Evolutionary conservation across 176 grass and related monocot species (phyloP), one percentile per base, ranked within the genome.

Genomic region (Oryza australiensis): DNA sequence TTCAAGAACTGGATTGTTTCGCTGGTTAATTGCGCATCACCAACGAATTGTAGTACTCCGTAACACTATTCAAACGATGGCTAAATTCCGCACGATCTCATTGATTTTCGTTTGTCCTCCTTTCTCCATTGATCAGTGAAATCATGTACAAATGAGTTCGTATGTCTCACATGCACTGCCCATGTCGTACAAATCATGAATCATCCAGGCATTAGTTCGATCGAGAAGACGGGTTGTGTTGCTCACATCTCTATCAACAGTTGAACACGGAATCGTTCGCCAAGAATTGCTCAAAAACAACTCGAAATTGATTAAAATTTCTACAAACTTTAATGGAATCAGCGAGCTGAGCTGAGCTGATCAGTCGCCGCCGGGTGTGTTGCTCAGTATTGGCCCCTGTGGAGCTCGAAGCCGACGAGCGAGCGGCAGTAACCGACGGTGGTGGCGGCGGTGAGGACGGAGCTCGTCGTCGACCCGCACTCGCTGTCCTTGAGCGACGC

Each of bases 401-500:
- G 84, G 15, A 89, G 3, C 1, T 55, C 55, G n/a, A 60, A 60
- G 49, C 81, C 75, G 81, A 86, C 62, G 74, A 87, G 77, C 43
- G 82, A 91, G 51, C 80, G 86, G 77, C 81, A 85, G 45, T 85
- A 85, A 12, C 64, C 83, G 42, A 73, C 48, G 55, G 55, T 60
- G 37, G 86, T 87, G 73, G 73, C 73, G 46, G 83, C 78, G 12
- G 85, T 95, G 70, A 95, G 87, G 53, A 88, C 81, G 16, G 90
- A 84, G 85, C 90, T 95, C 12, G 55, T 60, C 66, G 88, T 91
- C 24, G 95, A 98, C 9, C 90, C 92, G 34, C 92, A 98, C 81
- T 98, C 95, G 87, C 95, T 98, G 16, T 87, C 90, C 29, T 91
- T 88, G 66, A 98, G 62, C 37, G 88, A 94, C 35, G 84, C 87